A percentile compares a stretch with the other conserved stretches of the same genome.
Conservation (phyloP, 257 asterid genomes). For the Przewalskia tangutica region DNA sequence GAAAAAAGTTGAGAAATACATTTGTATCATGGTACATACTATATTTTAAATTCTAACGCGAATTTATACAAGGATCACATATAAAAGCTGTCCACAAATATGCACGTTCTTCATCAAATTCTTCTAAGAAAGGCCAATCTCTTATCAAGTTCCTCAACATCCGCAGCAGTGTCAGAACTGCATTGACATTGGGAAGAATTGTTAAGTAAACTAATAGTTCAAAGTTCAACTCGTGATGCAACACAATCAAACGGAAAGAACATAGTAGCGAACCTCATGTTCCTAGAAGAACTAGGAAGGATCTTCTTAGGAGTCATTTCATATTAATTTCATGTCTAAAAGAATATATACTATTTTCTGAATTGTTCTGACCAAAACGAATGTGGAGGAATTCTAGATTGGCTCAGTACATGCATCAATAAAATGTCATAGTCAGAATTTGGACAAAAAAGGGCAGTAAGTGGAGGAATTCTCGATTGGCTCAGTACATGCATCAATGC, state of each 20-base stretch:
- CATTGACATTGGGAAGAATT: background rate
- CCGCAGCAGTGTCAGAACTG: conserved; percentile 45
- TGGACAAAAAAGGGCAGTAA: background rate
- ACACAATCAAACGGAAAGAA: background rate
- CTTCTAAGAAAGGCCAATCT: conserved; percentile 80
- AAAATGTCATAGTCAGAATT: background rate
- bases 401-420: background rate
- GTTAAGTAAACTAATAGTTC: background rate
- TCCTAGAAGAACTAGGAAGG: background rate
- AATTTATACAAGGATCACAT: conserved; percentile 2
- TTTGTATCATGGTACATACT: background rate
- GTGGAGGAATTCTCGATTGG: no score
- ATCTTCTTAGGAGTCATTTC: background rate
- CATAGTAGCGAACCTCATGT: background rate
- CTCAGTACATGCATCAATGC: no score
- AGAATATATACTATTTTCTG: background rate
- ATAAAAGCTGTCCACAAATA: background rate
- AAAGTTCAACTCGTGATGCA: background rate
- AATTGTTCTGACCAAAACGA: background rate
- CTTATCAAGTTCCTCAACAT: conserved; percentile 84
- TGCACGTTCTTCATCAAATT: conserved; percentile 26
- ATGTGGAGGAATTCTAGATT: background rate
- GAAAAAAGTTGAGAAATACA: background rate
- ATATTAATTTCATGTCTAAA: background rate
- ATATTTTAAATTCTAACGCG: background rate